Evolutionary conservation across 1,284 basidiomycete species (phyloP), one percentile per base, ranked within the genome.

Genomic region (Laetiporus sulphureus): DNA sequence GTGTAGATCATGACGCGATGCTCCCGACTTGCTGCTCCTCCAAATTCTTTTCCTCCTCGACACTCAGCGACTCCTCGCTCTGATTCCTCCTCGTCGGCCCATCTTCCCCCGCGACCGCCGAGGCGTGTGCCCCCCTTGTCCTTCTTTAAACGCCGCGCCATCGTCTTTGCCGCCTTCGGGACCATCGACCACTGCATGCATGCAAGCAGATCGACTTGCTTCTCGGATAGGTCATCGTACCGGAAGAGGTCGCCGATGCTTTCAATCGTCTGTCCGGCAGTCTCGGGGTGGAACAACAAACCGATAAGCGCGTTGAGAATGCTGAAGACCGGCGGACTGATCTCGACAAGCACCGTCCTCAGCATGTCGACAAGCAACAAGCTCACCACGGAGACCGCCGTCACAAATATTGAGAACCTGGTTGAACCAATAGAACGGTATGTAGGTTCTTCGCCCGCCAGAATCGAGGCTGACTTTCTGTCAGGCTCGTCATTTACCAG

Each of bases 401-500:
- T n/a, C n/a, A n/a, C n/a, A n/a, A n/a, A n/a, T n/a, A n/a, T n/a
- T n/a, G n/a, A n/a, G n/a, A n/a, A n/a, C n/a, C n/a, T n/a, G n/a
- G n/a, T n/a, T n/a, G n/a, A n/a, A n/a, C n/a, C n/a, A n/a, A n/a
- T n/a, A n/a, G 32, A 94, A 94, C 59, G 88, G 90, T 75, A 33
- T 16, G 21, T 12, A 13, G n/a, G n/a, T n/a, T n/a, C n/a, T n/a
- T n/a, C n/a, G n/a, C n/a, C n/a, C n/a, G n/a, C n/a, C n/a, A 12
- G 16, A 30, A 18, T 5, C 12, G 4, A 8, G 25, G 13, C 3
- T 21, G n/a, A n/a, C n/a, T n/a, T n/a, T 27, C 13, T 27, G 38
- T 30, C 25, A 88, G 85, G 82, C 6, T 73, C 81, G 0, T 83
- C 89, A 50, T 93, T 86, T 59, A 95, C 92, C 2, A 76, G 82